phyloP scores from a whole-genome alignment of 768 basidiomycete species.

The Tulasnella sp. region DNA sequence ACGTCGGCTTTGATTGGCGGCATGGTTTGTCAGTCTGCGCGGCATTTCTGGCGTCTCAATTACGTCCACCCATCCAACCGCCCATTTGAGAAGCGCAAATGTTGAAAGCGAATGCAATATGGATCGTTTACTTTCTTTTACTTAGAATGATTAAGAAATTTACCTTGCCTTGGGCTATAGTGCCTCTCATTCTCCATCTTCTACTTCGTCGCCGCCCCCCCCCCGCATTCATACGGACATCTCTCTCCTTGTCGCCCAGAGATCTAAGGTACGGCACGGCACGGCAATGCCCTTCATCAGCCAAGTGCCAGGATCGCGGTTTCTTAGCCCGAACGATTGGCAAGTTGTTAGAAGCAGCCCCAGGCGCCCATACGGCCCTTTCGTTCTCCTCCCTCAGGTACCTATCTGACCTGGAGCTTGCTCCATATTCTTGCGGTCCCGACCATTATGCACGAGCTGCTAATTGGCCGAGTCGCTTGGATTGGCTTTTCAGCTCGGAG shows the following conservation, averaged over 20 bases:
- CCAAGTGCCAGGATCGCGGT: background rate
- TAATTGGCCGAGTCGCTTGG: background rate
- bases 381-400: background rate
- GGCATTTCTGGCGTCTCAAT: background rate
- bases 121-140: too few relatives aligned
- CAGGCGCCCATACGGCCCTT: background rate
- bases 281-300: background rate
- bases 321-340: background rate
- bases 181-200: too few relatives aligned
- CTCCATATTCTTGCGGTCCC: background rate
- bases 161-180: background rate
- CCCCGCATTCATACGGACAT: background rate
- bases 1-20: background rate
- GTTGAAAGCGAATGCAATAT: too few relatives aligned
- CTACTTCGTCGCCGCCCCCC: background rate
- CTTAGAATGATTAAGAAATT: too few relatives aligned
- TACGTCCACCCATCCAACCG: too few relatives aligned
- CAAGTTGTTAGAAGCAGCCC: background rate
- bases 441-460: background rate
- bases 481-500: background rate
- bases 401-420: background rate
- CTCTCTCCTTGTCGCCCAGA: background rate
- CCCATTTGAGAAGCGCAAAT: too few relatives aligned
- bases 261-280: constrained; percentile 7
- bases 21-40: background rate